A percentile compares a stretch with the other conserved stretches of the same genome.
phyloP scores from a whole-genome alignment of 139 green algal species.

The Tetradesmus lagerheimii region DNA sequence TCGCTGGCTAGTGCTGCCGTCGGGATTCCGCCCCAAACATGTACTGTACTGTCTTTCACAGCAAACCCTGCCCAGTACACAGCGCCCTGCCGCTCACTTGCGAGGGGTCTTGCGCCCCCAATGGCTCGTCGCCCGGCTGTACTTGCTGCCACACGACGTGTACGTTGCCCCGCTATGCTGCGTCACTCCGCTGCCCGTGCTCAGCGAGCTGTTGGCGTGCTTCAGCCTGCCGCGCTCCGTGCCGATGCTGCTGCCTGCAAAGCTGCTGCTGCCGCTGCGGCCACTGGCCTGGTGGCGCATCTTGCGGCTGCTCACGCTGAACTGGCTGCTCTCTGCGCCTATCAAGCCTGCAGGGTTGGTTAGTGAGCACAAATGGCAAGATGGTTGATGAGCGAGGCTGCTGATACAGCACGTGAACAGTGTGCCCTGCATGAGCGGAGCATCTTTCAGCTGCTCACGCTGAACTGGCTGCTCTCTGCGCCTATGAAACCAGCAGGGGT shows the following conservation, averaged over 20 bases:
- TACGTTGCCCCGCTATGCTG: not conserved
- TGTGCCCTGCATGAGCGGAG: too few species aligned
- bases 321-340: not conserved
- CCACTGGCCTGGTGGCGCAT: conserved; percentile 25
- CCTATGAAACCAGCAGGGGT: too few species aligned
- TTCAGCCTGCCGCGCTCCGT: not conserved
- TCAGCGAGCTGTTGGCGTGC: conserved; percentile 10
- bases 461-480: too few species aligned
- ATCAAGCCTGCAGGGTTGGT: not conserved
- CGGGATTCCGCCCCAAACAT: too few species aligned
- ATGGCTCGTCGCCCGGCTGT: not conserved
- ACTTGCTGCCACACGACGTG: conserved; percentile 6
- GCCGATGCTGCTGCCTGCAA: not conserved
- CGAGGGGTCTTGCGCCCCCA: conserved; percentile 3
- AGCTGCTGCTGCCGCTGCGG: conserved; percentile 25
- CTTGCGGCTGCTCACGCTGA: not conserved
- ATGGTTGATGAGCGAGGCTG: too few species aligned
- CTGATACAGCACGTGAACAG: not conserved
- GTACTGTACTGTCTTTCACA: too few species aligned
- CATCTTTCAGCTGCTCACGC: too few species aligned
- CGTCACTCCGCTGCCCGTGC: conserved; percentile 1
- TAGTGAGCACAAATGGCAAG: not conserved
- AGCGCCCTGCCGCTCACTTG: conserved; percentile 4
- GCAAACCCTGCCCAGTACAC: too few species aligned
- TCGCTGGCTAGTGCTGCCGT: too few species aligned